These are phyloP conservation scores for Achlya hypogyna DNA, from an alignment of 352 stramenopile genomes.

Conservation along the genomic window DNA sequence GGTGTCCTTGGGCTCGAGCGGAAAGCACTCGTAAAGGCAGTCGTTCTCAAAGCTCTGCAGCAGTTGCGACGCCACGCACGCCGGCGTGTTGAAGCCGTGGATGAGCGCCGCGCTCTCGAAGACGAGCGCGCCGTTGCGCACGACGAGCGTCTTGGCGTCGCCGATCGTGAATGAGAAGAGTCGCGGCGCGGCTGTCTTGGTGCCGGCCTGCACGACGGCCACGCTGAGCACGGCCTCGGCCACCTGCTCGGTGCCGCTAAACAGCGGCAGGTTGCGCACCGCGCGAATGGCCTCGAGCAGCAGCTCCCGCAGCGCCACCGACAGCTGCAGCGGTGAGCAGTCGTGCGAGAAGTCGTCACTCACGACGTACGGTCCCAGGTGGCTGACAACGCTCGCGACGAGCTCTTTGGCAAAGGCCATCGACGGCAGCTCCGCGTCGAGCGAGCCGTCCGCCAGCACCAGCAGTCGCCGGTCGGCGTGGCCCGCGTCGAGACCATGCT, in stretches of 20 bases:
- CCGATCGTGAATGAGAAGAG: constrained; percentile 11
- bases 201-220: background rate
- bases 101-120: constrained; percentile 12
- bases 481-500: constrained; percentile 1
- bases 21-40: constrained; percentile 7
- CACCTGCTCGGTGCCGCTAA: background rate
- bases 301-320: background rate
- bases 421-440: background rate
- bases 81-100: constrained; percentile 8
- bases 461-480: background rate
- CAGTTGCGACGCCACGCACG: background rate
- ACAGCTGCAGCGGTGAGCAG: background rate
- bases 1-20: background rate
- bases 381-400: background rate
- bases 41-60: background rate
- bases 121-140: background rate
- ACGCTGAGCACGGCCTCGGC: constrained; percentile 10
- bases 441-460: constrained; percentile 2
- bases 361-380: background rate
- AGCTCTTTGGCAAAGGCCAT: background rate
- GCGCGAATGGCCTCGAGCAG: background rate
- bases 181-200: background rate
- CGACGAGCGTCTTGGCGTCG: constrained; percentile 17
- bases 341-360: constrained; percentile 9
- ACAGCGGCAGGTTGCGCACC: background rate